phyloP scores from a whole-genome alignment of 2,329 filamentous ascomycete species.

The Didymella sp. region DNA sequence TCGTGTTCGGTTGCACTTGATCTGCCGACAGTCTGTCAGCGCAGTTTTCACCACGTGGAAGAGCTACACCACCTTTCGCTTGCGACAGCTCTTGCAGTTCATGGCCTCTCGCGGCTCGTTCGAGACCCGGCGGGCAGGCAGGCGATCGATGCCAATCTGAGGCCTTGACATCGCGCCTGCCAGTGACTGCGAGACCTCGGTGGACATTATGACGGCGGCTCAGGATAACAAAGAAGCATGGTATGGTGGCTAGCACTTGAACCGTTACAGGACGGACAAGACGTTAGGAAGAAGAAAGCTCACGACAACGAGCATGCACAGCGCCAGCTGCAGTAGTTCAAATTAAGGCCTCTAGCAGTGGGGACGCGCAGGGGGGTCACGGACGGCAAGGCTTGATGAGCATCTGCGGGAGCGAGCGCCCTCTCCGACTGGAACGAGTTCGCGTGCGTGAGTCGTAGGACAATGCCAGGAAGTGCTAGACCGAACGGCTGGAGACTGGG shows the following conservation, averaged over 20 bases:
- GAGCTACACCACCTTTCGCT: conserved; percentile 73
- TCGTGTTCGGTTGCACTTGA: conserved; percentile 87
- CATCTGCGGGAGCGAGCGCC: conserved; percentile 42
- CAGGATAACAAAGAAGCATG: conserved; percentile 42
- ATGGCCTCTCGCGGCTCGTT: conserved; percentile 86
- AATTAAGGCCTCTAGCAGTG: conserved; percentile 51
- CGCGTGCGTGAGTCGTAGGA: conserved; percentile 28
- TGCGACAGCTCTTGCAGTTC: conserved; percentile 95
- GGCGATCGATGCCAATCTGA: conserved; percentile 80
- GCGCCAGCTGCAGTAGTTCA: conserved; percentile 45
- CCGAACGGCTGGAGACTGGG: conserved; percentile 22
- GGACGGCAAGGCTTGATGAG: conserved; percentile 42
- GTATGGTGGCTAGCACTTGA: conserved; percentile 31
- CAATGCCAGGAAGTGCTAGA: conserved; percentile 12
- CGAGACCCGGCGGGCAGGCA: conserved; percentile 73
- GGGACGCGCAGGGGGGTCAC: conserved; percentile 35
- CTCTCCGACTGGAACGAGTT: conserved; percentile 38
- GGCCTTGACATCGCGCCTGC: conserved; percentile 69
- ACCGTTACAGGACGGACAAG: conserved; percentile 23
- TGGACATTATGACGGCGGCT: conserved; percentile 38
- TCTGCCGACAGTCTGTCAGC: conserved; percentile 60
- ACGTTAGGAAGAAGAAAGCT: conserved; percentile 36
- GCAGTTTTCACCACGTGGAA: not conserved
- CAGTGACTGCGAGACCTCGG: conserved; percentile 41
- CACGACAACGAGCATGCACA: conserved; percentile 30